Base-by-base conservation (phyloP, 805 yeast species). In the Metschnikowia shivogae region DNA sequence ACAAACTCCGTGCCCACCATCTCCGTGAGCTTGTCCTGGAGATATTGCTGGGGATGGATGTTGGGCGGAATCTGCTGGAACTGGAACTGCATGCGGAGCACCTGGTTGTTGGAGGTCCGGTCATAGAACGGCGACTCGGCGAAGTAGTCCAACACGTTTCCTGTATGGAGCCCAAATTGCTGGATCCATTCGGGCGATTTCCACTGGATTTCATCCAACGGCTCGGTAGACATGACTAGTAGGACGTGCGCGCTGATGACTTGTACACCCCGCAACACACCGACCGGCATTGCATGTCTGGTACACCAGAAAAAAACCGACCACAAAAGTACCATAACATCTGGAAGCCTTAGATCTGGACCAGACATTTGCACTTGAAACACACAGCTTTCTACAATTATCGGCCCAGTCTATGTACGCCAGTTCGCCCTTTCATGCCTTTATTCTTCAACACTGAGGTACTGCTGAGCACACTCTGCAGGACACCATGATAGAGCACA, bases 121-220 rank as follows among this genome's bases (percentile, higher is more conserved):
- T 92, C 97, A 61, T 86, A 93, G 67, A 92, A 95, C 1, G 99
- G 99, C 2, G 96, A 87, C 55, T 88, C 87, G 4, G 97, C 73
- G 59, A 93, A 90, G 65, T 93, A 93, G 48, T 93, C 98, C 17
- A 93, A 74, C 1, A 93, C 97, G 60, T 90, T 93, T 43, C 83
- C 95, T 0, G 95, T 86, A 36, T 89, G 76, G 20, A 93, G 76
- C 0, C 96, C 97, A 61, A 82, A 82, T 43, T 83, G 78, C 61
- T 89, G 96, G 52, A 93, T 89, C 95, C 97, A 93, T 64, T 93
- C 99, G 1, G 99, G 98, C 3, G 93, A 84, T 53, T 90, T 80
- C 99, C 99, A 93, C 63, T 90, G 98, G 34, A 93, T 75, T 58
- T 92, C 97, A 60, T 90, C 97, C 24, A 90, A 70, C 27, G 73